Evolutionary conservation across 306 rosid genomes (phyloP).

Genomic region (Cucumis hystrix): DNA sequence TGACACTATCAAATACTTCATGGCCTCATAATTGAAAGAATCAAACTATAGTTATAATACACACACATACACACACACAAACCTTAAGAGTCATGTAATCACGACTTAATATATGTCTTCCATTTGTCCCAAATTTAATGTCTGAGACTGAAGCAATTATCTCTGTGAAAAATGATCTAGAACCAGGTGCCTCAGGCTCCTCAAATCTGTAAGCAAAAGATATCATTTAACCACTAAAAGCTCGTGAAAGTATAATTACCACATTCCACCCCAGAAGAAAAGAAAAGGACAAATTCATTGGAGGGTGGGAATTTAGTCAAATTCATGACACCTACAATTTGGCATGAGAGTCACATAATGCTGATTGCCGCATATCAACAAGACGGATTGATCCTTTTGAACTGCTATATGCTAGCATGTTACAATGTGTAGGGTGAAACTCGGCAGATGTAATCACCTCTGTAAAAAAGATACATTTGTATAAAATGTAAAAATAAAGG

Average conservation of each 20-base stretch:
- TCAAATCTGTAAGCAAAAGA: slow-evolving; percentile 60
- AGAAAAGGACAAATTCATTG: not conserved
- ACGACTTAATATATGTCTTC: slow-evolving; percentile 92
- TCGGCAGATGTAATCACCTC: slow-evolving; percentile 99
- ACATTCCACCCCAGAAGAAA: not conserved
- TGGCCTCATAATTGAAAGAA: not conserved
- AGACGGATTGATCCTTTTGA: slow-evolving; percentile 97
- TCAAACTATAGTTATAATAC: not conserved
- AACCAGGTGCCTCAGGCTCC: slow-evolving; percentile 90
- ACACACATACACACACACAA: slow-evolving; percentile 9
- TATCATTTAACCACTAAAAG: not conserved
- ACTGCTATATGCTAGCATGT: slow-evolving; percentile 90
- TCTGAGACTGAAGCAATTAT: slow-evolving; percentile 97
- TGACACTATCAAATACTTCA: not conserved
- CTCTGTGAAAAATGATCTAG: slow-evolving; percentile 94
- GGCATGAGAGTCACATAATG: slow-evolving; percentile 89
- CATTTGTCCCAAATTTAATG: slow-evolving; percentile 82
- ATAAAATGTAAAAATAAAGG: slow-evolving; percentile 6
- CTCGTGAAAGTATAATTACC: not conserved
- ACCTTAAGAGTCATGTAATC: slow-evolving; percentile 99
- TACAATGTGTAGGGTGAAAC: slow-evolving; percentile 94
- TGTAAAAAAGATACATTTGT: slow-evolving; percentile 23
- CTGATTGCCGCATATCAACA: slow-evolving; percentile 96
- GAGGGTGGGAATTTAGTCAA: not conserved
- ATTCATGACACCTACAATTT: slow-evolving; percentile 52